A percentile compares a stretch with the other conserved stretches of the same genome.
Conservation (phyloP, 2,329 filamentous ascomycete species). For the Myriangium duriaei region DNA sequence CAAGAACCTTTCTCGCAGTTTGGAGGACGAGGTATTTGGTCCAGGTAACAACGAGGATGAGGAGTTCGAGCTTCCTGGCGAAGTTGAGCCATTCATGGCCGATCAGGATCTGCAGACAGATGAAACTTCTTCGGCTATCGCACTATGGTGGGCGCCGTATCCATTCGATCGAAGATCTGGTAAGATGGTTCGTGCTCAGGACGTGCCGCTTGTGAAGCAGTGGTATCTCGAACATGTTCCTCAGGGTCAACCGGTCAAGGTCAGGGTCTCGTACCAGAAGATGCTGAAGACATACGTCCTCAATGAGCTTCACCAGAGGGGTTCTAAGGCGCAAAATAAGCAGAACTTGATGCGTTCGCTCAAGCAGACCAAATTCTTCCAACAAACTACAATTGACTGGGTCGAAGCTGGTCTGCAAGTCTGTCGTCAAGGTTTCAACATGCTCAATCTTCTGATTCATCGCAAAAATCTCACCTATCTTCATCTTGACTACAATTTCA, state of each 20-base stretch:
- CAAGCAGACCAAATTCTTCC: conserved; percentile 98
- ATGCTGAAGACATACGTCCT: conserved; percentile 89
- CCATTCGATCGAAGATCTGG: conserved; percentile 91
- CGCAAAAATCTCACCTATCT: conserved; percentile 97
- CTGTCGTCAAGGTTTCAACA: conserved; percentile 96
- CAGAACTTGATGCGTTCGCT: conserved; percentile 81
- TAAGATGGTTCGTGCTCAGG: conserved; percentile 90
- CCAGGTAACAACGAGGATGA: conserved; percentile 59
- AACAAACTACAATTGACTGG: conserved; percentile 98
- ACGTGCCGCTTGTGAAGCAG: conserved; percentile 93
- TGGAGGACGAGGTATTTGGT: conserved; percentile 91
- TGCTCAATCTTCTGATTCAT: conserved; percentile 95
- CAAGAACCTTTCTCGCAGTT: conserved; percentile 82
- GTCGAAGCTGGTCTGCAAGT: conserved; percentile 97
- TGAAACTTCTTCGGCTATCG: conserved; percentile 82
- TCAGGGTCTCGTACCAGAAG: conserved; percentile 96
- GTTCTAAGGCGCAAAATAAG: conserved; percentile 88
- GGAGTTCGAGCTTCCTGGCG: conserved; percentile 63
- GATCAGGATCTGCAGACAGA: conserved; percentile 82
- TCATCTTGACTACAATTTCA: conserved; percentile 99
- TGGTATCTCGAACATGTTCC: conserved; percentile 97
- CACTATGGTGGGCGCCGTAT: conserved; percentile 95
- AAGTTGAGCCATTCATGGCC: conserved; percentile 74
- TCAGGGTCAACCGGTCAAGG: conserved; percentile 83
- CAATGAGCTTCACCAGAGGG: conserved; percentile 93